phyloP scores from a whole-genome alignment of 192 early-diverging fungal genomes.

The Backusella australiensis region DNA sequence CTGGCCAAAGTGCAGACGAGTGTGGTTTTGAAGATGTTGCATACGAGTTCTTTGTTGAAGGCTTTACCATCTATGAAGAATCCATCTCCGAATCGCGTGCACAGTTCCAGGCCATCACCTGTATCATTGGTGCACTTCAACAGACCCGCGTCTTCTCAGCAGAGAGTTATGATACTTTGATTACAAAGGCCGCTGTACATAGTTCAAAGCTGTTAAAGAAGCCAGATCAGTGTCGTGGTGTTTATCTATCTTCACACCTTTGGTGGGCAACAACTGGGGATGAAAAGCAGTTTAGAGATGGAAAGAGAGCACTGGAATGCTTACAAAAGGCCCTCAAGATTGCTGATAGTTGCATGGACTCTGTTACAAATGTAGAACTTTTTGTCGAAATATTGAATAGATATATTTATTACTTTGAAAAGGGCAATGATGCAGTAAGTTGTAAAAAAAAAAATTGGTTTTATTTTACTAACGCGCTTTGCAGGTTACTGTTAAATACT shows the following conservation, averaged over 20 bases:
- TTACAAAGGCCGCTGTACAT: slow-evolving; percentile 88
- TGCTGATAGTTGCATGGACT: slow-evolving; percentile 92
- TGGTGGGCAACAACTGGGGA: slow-evolving; percentile 82
- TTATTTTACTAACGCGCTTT: neutral
- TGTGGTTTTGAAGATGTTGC: slow-evolving; percentile 88
- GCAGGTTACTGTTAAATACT: slow-evolving; percentile 86
- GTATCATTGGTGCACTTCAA: slow-evolving; percentile 85
- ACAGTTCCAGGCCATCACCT: slow-evolving; percentile 87
- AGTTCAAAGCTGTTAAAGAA: slow-evolving; percentile 90
- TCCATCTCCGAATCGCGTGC: slow-evolving; percentile 89
- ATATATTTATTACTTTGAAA: slow-evolving; percentile 95
- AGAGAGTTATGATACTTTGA: slow-evolving; percentile 95
- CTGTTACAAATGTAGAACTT: slow-evolving; percentile 82
- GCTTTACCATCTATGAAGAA: slow-evolving; percentile 97
- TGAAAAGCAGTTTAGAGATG: slow-evolving; percentile 73
- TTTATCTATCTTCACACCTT: slow-evolving; percentile 82
- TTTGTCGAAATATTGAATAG: slow-evolving; percentile 98
- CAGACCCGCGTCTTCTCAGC: slow-evolving; percentile 77
- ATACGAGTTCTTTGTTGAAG: slow-evolving; percentile 98
- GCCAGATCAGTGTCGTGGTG: slow-evolving; percentile 89
- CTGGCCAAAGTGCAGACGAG: slow-evolving; percentile 85
- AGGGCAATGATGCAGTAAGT: slow-evolving; percentile 81
- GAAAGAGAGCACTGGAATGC: slow-evolving; percentile 85
- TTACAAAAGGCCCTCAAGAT: slow-evolving; percentile 94
- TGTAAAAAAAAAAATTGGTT: neutral